A percentile compares a stretch with the other conserved stretches of the same genome.
Evolutionary conservation across 1,139 yeast species (phyloP).

Genomic region (Yamadazyma sp.): DNA sequence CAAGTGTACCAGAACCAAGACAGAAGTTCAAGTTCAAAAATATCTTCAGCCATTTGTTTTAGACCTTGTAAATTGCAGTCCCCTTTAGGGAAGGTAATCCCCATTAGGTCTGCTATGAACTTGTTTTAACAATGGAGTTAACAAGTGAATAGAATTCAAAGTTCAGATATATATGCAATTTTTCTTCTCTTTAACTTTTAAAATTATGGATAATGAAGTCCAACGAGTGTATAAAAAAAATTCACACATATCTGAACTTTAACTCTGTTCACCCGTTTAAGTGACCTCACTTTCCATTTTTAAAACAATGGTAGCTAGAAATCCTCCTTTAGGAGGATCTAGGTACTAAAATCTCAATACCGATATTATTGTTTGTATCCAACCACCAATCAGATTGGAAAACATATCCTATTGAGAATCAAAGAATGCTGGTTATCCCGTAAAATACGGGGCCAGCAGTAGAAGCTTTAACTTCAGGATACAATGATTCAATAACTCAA

Average conservation of each 20-base stretch:
- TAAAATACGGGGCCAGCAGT: background rate
- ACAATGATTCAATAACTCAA: background rate
- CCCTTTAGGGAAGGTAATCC: background rate
- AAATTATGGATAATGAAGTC: conserved; percentile 5
- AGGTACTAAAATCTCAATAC: conserved; percentile 1
- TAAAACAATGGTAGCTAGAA: background rate
- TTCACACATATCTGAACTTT: conserved; percentile 5
- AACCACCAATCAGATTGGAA: background rate
- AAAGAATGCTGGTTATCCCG: conserved; percentile 1
- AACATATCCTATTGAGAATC: conserved; percentile 1
- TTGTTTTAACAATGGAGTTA: conserved; percentile 1
- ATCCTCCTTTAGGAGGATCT: background rate
- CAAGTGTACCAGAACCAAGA: background rate
- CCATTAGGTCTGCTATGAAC: background rate
- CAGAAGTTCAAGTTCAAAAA: background rate
- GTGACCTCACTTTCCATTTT: conserved; percentile 7
- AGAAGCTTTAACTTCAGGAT: background rate
- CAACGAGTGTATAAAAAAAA: conserved; percentile 3
- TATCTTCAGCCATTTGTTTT: too few species aligned
- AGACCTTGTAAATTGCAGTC: background rate
- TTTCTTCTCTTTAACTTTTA: conserved; percentile 2
- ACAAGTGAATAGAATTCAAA: conserved; percentile 6
- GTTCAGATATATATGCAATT: conserved; percentile 5
- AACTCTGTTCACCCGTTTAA: conserved; percentile 7
- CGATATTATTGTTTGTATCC: background rate